Percentiles rank a stretch among this genome's conserved stretches.
Evolutionary conservation across 1,139 yeast species (phyloP).

Genomic region (Hansenula sp.): DNA sequence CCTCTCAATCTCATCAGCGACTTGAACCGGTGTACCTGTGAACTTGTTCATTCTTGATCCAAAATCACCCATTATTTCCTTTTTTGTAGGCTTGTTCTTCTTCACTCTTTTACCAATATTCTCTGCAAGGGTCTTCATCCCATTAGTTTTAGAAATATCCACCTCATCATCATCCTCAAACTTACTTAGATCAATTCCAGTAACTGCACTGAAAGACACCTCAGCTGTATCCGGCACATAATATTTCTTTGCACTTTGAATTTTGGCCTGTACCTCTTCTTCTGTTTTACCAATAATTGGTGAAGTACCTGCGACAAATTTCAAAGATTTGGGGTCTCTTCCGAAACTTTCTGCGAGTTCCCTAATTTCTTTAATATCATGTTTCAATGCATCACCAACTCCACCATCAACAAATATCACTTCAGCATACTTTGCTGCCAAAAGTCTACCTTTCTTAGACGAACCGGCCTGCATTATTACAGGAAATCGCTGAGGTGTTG

Average conservation of each 20-base stretch:
- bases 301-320: slow-evolving; percentile 22
- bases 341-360: background rate
- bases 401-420: slow-evolving; percentile 32
- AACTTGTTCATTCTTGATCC: slow-evolving; percentile 9
- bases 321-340: slow-evolving; percentile 24
- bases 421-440: slow-evolving; percentile 42
- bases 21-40: slow-evolving; percentile 25
- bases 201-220: slow-evolving; percentile 6
- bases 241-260: slow-evolving; percentile 24
- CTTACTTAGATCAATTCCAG: slow-evolving; percentile 32
- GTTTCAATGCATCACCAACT: slow-evolving; percentile 25
- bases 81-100: slow-evolving; percentile 2
- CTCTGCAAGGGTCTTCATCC: background rate
- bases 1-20: slow-evolving; percentile 25
- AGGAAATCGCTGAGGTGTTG: slow-evolving; percentile 38
- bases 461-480: slow-evolving; percentile 42
- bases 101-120: slow-evolving; percentile 16
- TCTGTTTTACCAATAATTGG: slow-evolving; percentile 26
- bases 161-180: slow-evolving; percentile 29
- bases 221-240: slow-evolving; percentile 36
- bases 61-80: slow-evolving; percentile 6
- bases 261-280: slow-evolving; percentile 25
- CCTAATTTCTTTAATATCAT: slow-evolving; percentile 10
- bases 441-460: slow-evolving; percentile 35
- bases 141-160: slow-evolving; percentile 7